These are phyloP conservation scores for Byssochlamys sp. DNA, from an alignment of 2,329 filamentous ascomycete genomes.

Conservation along the genomic window DNA sequence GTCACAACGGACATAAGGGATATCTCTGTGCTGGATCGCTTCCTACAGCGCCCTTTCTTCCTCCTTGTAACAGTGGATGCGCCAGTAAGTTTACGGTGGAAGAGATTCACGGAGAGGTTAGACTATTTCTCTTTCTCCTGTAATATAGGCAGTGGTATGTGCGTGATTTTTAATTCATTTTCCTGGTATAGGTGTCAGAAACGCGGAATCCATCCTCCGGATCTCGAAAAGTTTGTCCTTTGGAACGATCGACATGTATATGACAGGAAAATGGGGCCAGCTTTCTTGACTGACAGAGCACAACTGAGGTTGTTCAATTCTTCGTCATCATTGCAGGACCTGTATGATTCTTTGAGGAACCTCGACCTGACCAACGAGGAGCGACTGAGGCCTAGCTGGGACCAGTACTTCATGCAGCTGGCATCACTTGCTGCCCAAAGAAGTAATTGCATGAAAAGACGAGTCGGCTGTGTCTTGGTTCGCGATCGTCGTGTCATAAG, in stretches of 20 bases:
- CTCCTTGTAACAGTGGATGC: conserved; percentile 85
- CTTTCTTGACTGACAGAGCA: conserved; percentile 69
- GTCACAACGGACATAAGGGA: conserved; percentile 76
- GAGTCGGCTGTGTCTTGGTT: conserved; percentile 89
- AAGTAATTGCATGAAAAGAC: conserved; percentile 95
- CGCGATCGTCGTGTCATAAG: conserved; percentile 76
- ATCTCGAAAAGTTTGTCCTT: conserved; percentile 51
- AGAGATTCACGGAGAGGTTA: conserved; percentile 57
- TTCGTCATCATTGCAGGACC: conserved; percentile 58
- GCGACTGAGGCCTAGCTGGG: conserved; percentile 81
- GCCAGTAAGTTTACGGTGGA: conserved; percentile 73
- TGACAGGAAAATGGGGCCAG: conserved; percentile 51
- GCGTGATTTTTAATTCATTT: conserved; percentile 23
- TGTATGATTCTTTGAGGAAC: conserved; percentile 62
- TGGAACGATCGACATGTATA: conserved; percentile 69
- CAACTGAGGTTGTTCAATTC: conserved; percentile 81
- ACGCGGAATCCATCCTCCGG: conserved; percentile 41
- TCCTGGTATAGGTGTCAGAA: conserved; percentile 36
- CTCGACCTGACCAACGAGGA: conserved; percentile 69
- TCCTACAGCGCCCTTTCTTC: conserved; percentile 79
- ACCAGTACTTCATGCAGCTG: conserved; percentile 97
- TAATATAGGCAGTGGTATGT: conserved; percentile 12
- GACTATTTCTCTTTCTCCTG: conserved; percentile 47
- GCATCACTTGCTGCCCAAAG: conserved; percentile 81
- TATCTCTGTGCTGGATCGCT: conserved; percentile 61